These are phyloP conservation scores for Xylaria palmicola DNA, from an alignment of 495 filamentous ascomycete species.

Conservation along the genomic window DNA sequence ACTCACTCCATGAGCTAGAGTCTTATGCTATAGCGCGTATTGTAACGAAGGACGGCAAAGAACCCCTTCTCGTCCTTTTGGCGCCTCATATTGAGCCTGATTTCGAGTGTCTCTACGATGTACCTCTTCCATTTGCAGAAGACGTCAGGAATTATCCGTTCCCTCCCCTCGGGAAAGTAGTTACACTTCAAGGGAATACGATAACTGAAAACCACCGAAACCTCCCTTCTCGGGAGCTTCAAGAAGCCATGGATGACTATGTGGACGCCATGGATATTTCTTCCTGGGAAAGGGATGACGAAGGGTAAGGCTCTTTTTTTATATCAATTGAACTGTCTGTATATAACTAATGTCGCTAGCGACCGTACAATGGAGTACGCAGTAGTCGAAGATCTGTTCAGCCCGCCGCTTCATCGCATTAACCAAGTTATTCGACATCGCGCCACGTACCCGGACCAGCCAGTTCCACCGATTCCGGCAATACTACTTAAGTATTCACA, in stretches of 20 bases:
- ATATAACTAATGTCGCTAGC: constrained; percentile 43
- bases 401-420: constrained; percentile 88
- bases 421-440: constrained; percentile 80
- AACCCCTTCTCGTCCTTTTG: constrained; percentile 76
- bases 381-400: constrained; percentile 79
- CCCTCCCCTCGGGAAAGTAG: constrained; percentile 81
- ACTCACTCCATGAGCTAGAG: constrained; percentile 81
- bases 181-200: constrained; percentile 84
- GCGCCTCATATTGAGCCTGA: constrained; percentile 79
- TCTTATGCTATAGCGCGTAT: constrained; percentile 86
- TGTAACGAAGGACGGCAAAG: constrained; percentile 75
- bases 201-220: constrained; percentile 78
- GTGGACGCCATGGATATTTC: constrained; percentile 94
- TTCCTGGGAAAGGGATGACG: constrained; percentile 55
- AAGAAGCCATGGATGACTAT: constrained; percentile 80
- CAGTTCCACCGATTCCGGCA: constrained; percentile 63
- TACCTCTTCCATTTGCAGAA: constrained; percentile 92
- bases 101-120: constrained; percentile 85
- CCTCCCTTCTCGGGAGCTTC: constrained; percentile 72
- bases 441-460: constrained; percentile 69
- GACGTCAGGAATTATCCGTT: constrained; percentile 88
- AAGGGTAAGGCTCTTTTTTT: constrained; percentile 62
- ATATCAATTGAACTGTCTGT: background rate
- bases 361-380: constrained; percentile 65
- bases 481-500: constrained; percentile 72